Evolutionary conservation across 345 rosid species (phyloP).

Genomic region (Gossypioides kirkii): DNA sequence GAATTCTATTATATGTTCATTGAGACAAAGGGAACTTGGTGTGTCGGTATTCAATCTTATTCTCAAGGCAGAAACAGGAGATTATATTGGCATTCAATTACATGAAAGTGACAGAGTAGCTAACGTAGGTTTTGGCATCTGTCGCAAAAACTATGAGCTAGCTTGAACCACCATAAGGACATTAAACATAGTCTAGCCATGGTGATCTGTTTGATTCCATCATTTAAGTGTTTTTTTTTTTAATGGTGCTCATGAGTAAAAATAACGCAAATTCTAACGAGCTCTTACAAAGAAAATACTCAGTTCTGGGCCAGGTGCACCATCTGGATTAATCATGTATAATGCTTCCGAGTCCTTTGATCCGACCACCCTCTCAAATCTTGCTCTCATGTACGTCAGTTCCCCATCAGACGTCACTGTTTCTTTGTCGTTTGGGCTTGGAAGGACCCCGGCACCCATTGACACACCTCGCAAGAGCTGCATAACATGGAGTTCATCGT

Average conservation of each 20-base stretch:
- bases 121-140: slow-evolving; percentile 1
- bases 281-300: slow-evolving; percentile 85
- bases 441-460: slow-evolving; percentile 97
- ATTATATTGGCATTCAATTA: slow-evolving; percentile 1
- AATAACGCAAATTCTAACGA: slow-evolving; percentile 24
- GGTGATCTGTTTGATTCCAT: not conserved
- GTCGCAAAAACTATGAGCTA: not conserved
- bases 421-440: slow-evolving; percentile 55
- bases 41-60: slow-evolving; percentile 1
- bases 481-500: slow-evolving; percentile 84
- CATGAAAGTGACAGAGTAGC: slow-evolving; percentile 13
- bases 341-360: slow-evolving; percentile 89
- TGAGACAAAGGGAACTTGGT: not conserved
- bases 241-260: not conserved
- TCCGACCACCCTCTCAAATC: slow-evolving; percentile 84
- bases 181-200: not conserved
- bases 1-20: not conserved
- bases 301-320: slow-evolving; percentile 76
- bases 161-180: not conserved
- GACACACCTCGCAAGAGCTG: slow-evolving; percentile 80
- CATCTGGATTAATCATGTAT: slow-evolving; percentile 95
- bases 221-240: not conserved
- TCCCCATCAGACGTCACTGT: slow-evolving; percentile 45
- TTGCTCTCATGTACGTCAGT: slow-evolving; percentile 85
- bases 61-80: slow-evolving; percentile 7